phyloP scores from a whole-genome alignment of 331 rosid species.

The Cydonia oblonga region DNA sequence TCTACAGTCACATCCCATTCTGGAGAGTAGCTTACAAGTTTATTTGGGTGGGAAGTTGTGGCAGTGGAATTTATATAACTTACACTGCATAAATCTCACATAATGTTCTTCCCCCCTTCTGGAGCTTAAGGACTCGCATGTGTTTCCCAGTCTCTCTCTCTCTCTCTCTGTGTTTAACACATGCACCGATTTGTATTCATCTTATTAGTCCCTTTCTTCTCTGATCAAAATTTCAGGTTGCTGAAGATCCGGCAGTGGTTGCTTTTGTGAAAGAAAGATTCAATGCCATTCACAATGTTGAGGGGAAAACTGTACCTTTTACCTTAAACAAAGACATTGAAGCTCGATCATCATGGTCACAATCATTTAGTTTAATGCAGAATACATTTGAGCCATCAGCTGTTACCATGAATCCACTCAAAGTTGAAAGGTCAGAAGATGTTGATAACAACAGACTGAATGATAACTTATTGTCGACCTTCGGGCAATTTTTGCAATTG shows the following conservation, averaged over 20 bases:
- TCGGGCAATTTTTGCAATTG: constrained; percentile 10
- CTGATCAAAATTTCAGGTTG: constrained; percentile 45
- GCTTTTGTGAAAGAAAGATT: constrained; percentile 46
- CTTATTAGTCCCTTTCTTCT: constrained; percentile 20
- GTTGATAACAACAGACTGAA: constrained; percentile 2
- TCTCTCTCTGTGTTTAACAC: neutral
- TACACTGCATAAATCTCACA: no score
- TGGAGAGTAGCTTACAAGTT: neutral
- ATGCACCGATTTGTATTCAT: neutral
- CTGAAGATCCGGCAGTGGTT: constrained; percentile 54
- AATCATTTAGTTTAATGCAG: constrained; percentile 23
- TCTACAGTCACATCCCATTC: no score
- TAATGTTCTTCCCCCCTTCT: neutral
- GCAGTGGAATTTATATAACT: no score
- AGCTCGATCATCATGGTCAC: constrained; percentile 26
- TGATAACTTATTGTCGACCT: constrained; percentile 9
- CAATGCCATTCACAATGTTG: constrained; percentile 17
- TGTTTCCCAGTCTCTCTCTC: constrained; percentile 1
- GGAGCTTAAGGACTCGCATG: neutral
- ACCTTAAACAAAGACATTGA: no score
- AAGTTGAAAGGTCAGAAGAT: constrained; percentile 27
- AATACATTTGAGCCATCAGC: constrained; percentile 28
- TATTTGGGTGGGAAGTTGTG: no score
- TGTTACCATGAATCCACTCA: constrained; percentile 12
- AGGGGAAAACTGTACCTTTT: constrained; percentile 15